Evolutionary conservation across 2,329 filamentous ascomycete species (phyloP), one percentile per base, ranked within the genome.

Genomic region (Teratosphaeria epicoccoides): DNA sequence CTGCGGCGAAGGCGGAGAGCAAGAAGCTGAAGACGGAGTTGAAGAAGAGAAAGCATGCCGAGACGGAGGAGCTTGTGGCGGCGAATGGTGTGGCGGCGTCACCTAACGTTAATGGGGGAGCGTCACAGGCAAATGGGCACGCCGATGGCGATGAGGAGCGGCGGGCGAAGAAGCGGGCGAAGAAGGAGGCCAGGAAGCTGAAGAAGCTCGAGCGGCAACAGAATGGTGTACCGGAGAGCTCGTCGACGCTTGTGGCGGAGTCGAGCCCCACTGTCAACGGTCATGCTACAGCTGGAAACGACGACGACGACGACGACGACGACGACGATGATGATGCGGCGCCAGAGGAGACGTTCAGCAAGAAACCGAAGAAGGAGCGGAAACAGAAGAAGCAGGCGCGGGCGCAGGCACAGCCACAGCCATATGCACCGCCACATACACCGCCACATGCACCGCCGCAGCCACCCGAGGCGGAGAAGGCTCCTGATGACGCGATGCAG

Each of bases 11-110:
- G 23, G 57, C 59, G 10, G 55, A 56, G 23, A 48, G 50, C 2
- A 62, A 59, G 56, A 61, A 59, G 53, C 55, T 52, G n/a, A 65
- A 65, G 61, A 62, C 63, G 56, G 62, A 63, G 49, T 55, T 61
- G 47, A 65, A 63, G 59, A 67, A 65, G 60, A 54, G 61, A 20
- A 65, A 63, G 54, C 53, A 57, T 24, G 56, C 43, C 3, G 58
- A 46, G 12, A 37, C 52, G 23, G 46, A 48, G 10, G 52, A 56
- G 23, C 50, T 45, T 14, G 51, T 49, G 40, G 50, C 37, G 5
- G 50, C 43, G 47, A 51, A 50, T 43, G 52, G 51, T 17, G 47
- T 49, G 23, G 45, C 46, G 47, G 11, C 44, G 14, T 23, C 20
- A 12, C 24, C 37, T 4, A 43, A n/a, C 12, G 52, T 40, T 12